Percentiles rank a stretch among this genome's conserved stretches.
Conservation (phyloP, 768 basidiomycete genomes). For the Boletus sensibilis region DNA sequence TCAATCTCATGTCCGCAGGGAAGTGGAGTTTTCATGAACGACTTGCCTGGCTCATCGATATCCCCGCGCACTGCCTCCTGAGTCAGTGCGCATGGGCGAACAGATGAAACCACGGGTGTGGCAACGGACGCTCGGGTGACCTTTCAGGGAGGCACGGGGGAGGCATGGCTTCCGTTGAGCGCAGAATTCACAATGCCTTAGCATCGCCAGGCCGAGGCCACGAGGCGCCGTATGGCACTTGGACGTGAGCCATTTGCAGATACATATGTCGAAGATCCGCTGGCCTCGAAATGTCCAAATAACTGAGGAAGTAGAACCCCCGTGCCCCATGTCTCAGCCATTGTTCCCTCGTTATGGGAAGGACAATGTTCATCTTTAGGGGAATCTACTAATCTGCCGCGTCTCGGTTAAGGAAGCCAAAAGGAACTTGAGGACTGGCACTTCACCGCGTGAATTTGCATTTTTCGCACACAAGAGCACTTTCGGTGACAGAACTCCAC, state of each 20-base stretch:
- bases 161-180: constrained; percentile 6
- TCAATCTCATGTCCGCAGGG: constrained; percentile 24
- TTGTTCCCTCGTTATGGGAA: constrained; percentile 35
- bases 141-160: constrained; percentile 12
- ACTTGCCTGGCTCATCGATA: constrained; percentile 14
- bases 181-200: constrained; percentile 10
- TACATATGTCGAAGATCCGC: constrained; percentile 19
- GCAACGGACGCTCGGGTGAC: constrained; percentile 18
- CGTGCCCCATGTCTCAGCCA: constrained; percentile 19
- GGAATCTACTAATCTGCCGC: constrained; percentile 18
- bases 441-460: constrained; percentile 24
- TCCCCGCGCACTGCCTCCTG: constrained; percentile 16
- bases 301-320: constrained; percentile 6
- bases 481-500: constrained; percentile 6
- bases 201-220: constrained; percentile 12
- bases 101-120: constrained; percentile 24
- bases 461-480: constrained; percentile 11
- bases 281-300: constrained; percentile 6
- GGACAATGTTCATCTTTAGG: constrained; percentile 27
- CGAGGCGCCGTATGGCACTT: constrained; percentile 16
- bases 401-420: constrained; percentile 22
- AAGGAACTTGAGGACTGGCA: constrained; percentile 7
- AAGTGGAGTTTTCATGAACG: constrained; percentile 17
- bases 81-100: constrained; percentile 5
- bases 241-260: constrained; percentile 15